Base-by-base conservation (phyloP, 306 rosid genomes). In the Dicorynia guianensis region DNA sequence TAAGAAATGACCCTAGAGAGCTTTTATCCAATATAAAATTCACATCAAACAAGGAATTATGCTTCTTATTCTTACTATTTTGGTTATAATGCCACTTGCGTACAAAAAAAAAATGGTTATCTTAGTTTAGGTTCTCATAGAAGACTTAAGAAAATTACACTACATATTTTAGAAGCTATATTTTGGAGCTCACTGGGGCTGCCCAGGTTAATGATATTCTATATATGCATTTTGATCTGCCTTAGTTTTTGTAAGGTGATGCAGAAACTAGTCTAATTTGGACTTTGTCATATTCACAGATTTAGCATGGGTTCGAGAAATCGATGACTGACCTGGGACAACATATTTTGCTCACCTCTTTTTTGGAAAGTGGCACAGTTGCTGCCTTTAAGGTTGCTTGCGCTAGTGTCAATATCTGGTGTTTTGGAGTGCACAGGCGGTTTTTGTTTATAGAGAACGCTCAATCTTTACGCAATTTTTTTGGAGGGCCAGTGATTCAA, bases 281-380 rank as follows among this genome's bases (percentile, higher is more conserved):
- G 17, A 46, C 42, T 75, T 39, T 20, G 53, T 19, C 42, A 46
- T 30, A 8, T 67, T 81, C 18, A 36, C 99, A 95, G 99, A 83
- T 83, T 82, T 92, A 78, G 92, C 96, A 58, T 92, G 97, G 99
- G 96, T 92, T 67, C 92, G 90, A 87, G 97, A 90, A 73, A 84
- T 95, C 54, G 93, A 93, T 36, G 96, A 88, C 82, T 89, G 85
- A 72, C 80, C 46, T 36, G 60, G 69, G 73, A 70, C 39, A 11
- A 50, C 42, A 63, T 64, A 25, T 25, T 25, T 25, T 25, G 30
- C 30, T 25, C 30, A 25, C 30, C 30, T 25, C 30, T 25, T 25
- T 25, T 25, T 25, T 25, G 30, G 30, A 64, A 48, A 79, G 67
- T 60, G 71, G 69, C 59, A 44, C 25, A 60, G 69, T 50, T 67